Evolutionary conservation across 768 basidiomycete species (phyloP).

Genomic region (Collybiopsis confluens): DNA sequence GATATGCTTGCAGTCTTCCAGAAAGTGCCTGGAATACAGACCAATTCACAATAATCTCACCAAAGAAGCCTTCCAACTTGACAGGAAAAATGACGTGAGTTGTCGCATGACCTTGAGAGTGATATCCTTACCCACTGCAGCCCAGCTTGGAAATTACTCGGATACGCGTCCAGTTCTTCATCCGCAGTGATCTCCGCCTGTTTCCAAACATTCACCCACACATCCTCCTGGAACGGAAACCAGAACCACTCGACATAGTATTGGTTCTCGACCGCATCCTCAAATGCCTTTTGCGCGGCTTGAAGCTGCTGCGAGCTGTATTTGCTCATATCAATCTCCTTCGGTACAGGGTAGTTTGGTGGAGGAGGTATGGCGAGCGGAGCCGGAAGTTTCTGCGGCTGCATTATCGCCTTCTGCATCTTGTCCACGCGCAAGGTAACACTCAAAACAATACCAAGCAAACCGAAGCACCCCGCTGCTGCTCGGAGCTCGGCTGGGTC

Average conservation of each 20-base stretch:
- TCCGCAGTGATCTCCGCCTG: neutral
- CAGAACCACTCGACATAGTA: constrained; percentile 26
- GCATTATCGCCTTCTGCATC: constrained; percentile 21
- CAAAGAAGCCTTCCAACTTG: neutral
- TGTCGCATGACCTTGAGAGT: neutral
- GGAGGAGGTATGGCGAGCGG: constrained; percentile 22
- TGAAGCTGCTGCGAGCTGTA: constrained; percentile 15
- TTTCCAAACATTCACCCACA: constrained; percentile 24
- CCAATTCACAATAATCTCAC: neutral
- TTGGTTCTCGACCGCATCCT: constrained; percentile 17
- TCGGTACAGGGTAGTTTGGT: constrained; percentile 16
- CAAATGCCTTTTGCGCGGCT: constrained; percentile 17
- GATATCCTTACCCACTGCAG: constrained; percentile 6
- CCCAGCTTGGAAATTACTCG: constrained; percentile 1
- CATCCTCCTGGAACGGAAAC: constrained; percentile 22
- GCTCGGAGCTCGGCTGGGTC: constrained; percentile 20
- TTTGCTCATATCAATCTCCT: constrained; percentile 15
- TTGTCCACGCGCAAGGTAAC: constrained; percentile 21
- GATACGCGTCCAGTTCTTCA: constrained; percentile 10
- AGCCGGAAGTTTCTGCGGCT: constrained; percentile 15
- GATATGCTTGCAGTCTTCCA: neutral
- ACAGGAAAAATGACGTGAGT: neutral
- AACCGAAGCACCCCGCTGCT: constrained; percentile 22
- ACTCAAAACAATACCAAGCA: constrained; percentile 22
- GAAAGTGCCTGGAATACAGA: neutral